Conservation (phyloP, 371 early-diverging fungal genomes). For the Entomophthora muscae region DNA sequence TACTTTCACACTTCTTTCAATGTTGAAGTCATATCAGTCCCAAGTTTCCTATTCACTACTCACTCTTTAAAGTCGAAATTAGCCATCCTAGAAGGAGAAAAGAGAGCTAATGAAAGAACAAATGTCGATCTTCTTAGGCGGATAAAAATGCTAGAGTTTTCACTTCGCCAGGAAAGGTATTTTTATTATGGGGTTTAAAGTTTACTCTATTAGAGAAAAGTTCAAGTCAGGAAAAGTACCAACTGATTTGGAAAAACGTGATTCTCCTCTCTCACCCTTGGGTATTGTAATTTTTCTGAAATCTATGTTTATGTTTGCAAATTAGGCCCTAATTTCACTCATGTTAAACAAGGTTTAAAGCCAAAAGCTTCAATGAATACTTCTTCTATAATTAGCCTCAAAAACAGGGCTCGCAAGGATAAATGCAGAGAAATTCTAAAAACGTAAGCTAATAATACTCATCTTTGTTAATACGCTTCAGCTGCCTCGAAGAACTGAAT, state of each 20-base stretch:
- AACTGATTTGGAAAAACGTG: neutral
- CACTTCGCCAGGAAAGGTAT: constrained; percentile 53
- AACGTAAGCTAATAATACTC: neutral
- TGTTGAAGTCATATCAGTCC: too few species aligned
- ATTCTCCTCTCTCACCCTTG: neutral
- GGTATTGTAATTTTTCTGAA: neutral
- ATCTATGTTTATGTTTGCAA: too few species aligned
- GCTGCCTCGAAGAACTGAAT: constrained; percentile 8
- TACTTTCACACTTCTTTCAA: neutral
- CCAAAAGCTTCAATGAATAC: neutral
- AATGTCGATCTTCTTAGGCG: constrained; percentile 59
- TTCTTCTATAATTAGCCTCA: neutral
- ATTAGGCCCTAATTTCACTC: neutral
- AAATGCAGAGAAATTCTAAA: constrained; percentile 8
- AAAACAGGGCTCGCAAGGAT: constrained; percentile 6
- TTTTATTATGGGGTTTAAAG: neutral
- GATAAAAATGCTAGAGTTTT: constrained; percentile 80
- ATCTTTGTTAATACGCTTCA: neutral
- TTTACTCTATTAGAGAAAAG: neutral
- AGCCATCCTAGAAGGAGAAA: constrained; percentile 68
- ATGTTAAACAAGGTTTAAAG: neutral
- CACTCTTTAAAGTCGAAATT: constrained; percentile 33
- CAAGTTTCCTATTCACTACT: neutral
- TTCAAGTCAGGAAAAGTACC: neutral
- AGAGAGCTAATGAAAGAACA: constrained; percentile 52